Evolutionary conservation across 129 eudicot species (phyloP).

Genomic region (Centella asiatica): DNA sequence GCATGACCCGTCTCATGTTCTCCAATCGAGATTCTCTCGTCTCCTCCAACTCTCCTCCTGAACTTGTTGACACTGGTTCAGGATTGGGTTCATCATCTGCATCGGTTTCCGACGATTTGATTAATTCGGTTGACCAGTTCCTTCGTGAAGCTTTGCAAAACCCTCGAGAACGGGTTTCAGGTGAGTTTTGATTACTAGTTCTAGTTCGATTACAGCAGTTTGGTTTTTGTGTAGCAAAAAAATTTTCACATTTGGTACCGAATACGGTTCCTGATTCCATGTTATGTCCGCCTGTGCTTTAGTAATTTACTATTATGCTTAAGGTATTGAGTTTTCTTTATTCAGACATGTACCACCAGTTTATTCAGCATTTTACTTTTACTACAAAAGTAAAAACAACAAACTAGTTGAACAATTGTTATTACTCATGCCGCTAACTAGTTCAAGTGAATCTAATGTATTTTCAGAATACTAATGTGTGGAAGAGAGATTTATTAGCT

Average conservation of each 20-base stretch:
- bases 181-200: constrained; percentile 17
- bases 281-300: too few species aligned
- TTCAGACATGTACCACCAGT: neutral
- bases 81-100: constrained; percentile 15
- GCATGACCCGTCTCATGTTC: constrained; percentile 57
- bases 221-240: neutral
- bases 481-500: too few species aligned
- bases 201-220: neutral
- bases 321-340: too few species aligned
- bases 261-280: neutral
- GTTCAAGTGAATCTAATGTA: too few species aligned
- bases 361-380: too few species aligned
- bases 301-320: too few species aligned
- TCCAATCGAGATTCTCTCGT: constrained; percentile 24
- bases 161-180: constrained; percentile 90
- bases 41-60: constrained; percentile 17
- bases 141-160: constrained; percentile 85
- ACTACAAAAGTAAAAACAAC: too few species aligned
- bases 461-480: too few species aligned
- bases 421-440: too few species aligned
- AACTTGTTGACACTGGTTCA: constrained; percentile 7
- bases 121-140: constrained; percentile 78
- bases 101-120: constrained; percentile 37
- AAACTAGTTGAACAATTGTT: too few species aligned
- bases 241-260: neutral